Evolutionary conservation across 1,284 basidiomycete species (phyloP), one percentile per base, ranked within the genome.

Genomic region (Apiotrichum domesticum): DNA sequence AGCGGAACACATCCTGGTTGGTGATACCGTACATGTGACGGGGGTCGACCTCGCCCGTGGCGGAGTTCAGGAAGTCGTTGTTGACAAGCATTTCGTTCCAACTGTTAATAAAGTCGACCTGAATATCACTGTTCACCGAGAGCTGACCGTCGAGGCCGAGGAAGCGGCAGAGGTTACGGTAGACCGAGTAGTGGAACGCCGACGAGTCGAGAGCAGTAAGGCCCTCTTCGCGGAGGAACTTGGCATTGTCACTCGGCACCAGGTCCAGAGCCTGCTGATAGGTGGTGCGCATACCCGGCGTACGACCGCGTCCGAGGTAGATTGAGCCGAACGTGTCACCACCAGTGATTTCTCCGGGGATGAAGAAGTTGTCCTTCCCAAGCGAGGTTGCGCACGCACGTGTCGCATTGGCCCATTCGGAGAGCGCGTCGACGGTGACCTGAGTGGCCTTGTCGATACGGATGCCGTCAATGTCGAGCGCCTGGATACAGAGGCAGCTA

Each of bases 401-500:
- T 1, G 88, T 88, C 47, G 80, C 79, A 0, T 84, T 77, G 0
- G 87, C 79, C 91, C 91, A 94, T 1, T 80, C 69, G 6, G 88
- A 81, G 49, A 93, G 80, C 2, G 87, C 87, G 59, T 87, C 85
- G 8, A 93, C 84, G 2, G 89, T 89, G 60, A 94, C 83, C 73
- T 95, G 91, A 0, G 90, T 94, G 33, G 90, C 84, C 76, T 95
- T 95, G 76, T 94, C 91, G 77, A 95, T 86, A 78, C 91, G 90
- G 71, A 95, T 92, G 56, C 85, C 90, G 70, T 95, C 91, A 63
- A 94, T 80, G 70, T 94, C 91, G 47, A 94, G 82, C 0, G 90
- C 87, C 54, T 84, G 83, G 73, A 94, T 87, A 42, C 85, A 83
- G 80, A 95, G 82, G 77, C 90, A 94, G 2, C 86, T 81, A 70